Evolutionary conservation across 1,139 yeast species (phyloP).

Genomic region (Ogataea hybrid): DNA sequence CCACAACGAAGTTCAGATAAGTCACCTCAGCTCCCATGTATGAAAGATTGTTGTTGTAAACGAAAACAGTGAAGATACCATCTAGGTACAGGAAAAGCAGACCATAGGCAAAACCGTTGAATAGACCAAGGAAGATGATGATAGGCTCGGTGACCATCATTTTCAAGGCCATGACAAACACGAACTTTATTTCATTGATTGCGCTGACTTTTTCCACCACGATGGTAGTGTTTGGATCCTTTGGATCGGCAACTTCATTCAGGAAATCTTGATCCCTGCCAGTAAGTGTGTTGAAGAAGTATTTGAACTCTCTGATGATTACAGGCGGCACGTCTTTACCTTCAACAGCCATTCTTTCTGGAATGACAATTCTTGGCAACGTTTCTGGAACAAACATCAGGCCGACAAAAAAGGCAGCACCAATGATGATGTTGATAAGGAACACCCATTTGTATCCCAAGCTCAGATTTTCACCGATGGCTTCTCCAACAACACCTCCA

Average conservation of each 20-base stretch:
- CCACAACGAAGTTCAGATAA: slow-evolving; percentile 33
- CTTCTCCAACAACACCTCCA: slow-evolving; percentile 36
- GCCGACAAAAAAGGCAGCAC: slow-evolving; percentile 24
- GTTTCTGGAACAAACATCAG: slow-evolving; percentile 32
- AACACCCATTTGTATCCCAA: slow-evolving; percentile 33
- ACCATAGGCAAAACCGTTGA: slow-evolving; percentile 34
- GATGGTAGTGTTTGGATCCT: slow-evolving; percentile 23
- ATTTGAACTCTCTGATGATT: slow-evolving; percentile 26
- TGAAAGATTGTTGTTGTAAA: slow-evolving; percentile 30
- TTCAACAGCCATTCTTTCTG: slow-evolving; percentile 28
- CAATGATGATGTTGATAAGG: slow-evolving; percentile 31
- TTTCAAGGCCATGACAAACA: slow-evolving; percentile 30
- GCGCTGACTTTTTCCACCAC: slow-evolving; percentile 25
- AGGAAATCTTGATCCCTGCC: slow-evolving; percentile 24
- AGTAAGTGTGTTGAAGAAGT: slow-evolving; percentile 15
- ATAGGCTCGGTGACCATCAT: slow-evolving; percentile 35
- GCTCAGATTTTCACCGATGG: slow-evolving; percentile 27
- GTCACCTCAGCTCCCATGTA: slow-evolving; percentile 32
- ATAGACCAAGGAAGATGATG: slow-evolving; percentile 31
- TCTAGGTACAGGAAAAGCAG: slow-evolving; percentile 36
- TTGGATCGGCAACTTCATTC: slow-evolving; percentile 15
- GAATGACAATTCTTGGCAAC: slow-evolving; percentile 33
- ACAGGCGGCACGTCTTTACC: slow-evolving; percentile 24
- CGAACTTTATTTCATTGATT: slow-evolving; percentile 28
- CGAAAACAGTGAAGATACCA: slow-evolving; percentile 34